A percentile compares a stretch with the other conserved stretches of the same genome.
These are phyloP conservation scores for Yamadazyma conglobata DNA, from an alignment of 1,139 yeast genomes.

Conservation along the genomic window DNA sequence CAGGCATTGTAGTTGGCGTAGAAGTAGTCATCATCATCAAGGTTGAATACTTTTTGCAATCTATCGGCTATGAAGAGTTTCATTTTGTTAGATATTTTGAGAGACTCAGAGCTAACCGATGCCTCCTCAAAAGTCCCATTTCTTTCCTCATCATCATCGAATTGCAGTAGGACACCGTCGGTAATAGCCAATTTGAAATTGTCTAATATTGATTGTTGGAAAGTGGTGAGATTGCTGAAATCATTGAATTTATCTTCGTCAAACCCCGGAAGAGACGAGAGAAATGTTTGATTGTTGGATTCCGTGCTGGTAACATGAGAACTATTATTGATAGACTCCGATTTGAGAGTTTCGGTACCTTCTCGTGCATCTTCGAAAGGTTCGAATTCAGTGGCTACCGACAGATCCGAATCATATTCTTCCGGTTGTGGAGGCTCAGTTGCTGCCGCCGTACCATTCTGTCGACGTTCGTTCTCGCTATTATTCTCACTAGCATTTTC, in stretches of 20 bases:
- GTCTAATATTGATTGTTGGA: conserved; percentile 34
- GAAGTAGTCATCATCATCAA: conserved; percentile 50
- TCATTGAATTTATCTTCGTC: conserved; percentile 7
- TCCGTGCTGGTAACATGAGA: not conserved
- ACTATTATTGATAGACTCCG: conserved; percentile 4
- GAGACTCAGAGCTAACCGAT: not conserved
- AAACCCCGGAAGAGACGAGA: conserved; percentile 3
- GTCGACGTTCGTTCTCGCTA: conserved; percentile 2
- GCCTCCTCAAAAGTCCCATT: conserved; percentile 10
- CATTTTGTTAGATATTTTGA: conserved; percentile 16
- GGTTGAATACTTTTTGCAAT: conserved; percentile 33
- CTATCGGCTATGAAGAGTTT: conserved; percentile 34
- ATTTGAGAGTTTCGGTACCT: conserved; percentile 6
- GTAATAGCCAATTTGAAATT: conserved; percentile 28
- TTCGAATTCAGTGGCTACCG: conserved; percentile 1
- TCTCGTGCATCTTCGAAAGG: conserved; percentile 12
- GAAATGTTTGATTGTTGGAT: not conserved
- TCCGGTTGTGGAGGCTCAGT: not conserved
- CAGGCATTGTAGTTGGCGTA: conserved; percentile 66
- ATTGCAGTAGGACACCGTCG: conserved; percentile 19
- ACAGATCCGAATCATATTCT: not conserved
- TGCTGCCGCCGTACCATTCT: not conserved
- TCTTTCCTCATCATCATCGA: conserved; percentile 13
- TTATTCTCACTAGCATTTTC: conserved; percentile 10
- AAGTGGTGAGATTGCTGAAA: conserved; percentile 18